Percentiles rank a stretch among this genome's conserved stretches.
Conservation (phyloP, 2,329 filamentous ascomycete species). For the Fusarium gaditjirri region DNA sequence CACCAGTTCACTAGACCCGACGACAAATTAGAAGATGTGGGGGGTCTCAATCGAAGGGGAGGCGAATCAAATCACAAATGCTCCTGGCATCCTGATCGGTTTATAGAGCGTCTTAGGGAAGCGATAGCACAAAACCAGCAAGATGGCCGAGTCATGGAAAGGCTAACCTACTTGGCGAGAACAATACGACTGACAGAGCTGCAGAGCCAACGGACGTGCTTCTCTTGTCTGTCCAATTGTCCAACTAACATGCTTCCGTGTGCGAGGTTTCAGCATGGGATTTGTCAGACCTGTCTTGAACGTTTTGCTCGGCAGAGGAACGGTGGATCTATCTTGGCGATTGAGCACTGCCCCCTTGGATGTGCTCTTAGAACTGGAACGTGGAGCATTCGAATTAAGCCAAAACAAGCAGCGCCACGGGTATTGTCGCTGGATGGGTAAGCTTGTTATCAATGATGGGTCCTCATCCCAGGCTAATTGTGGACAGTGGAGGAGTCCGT, state of each 20-base stretch:
- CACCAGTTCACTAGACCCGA: conserved; percentile 11
- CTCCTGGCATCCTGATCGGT: conserved; percentile 5
- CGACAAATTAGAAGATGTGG: accelerated
- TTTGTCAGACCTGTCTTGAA: conserved; percentile 16
- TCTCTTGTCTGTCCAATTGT: conserved; percentile 2
- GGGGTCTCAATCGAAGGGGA: neutral
- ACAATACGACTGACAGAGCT: neutral
- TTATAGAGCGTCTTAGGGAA: neutral
- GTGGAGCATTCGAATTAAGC: conserved; percentile 25
- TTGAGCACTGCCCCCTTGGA: conserved; percentile 5
- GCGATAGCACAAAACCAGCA: neutral
- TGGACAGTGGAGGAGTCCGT: conserved; percentile 14
- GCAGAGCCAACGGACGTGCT: conserved; percentile 14
- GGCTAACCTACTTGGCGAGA: neutral
- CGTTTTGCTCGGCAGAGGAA: neutral
- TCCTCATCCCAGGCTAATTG: accelerated
- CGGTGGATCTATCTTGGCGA: neutral
- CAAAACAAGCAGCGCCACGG: conserved; percentile 3
- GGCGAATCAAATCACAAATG: neutral
- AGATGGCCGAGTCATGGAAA: neutral
- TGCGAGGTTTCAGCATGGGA: neutral
- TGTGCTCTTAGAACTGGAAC: neutral
- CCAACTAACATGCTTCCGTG: conserved; percentile 30
- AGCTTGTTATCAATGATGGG: accelerated
- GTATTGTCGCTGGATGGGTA: conserved; percentile 21